Percentiles rank a stretch among this genome's conserved stretches.
Evolutionary conservation across 495 filamentous ascomycete genomes (phyloP).

Genomic region (Pseudevernia furfuracea): DNA sequence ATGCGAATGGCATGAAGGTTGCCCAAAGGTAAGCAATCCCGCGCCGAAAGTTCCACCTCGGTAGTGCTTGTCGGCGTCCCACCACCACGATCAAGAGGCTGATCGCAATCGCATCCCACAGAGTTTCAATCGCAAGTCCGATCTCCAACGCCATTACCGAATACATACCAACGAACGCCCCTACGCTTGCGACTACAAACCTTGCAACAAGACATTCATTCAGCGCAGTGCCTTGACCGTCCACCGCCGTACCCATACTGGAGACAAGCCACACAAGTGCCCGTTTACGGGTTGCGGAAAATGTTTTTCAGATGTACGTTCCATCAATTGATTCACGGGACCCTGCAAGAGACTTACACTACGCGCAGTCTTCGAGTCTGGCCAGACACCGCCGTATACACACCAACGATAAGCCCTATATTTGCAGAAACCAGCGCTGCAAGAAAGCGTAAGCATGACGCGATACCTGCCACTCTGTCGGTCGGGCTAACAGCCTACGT

Average conservation of each 20-base stretch:
- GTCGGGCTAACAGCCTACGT: constrained; percentile 22
- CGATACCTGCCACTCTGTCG: constrained; percentile 12
- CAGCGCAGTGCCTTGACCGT: constrained; percentile 82
- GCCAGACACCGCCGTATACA: constrained; percentile 82
- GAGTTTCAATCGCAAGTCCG: constrained; percentile 92
- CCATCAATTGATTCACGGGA: constrained; percentile 7
- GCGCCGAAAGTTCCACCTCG: not conserved
- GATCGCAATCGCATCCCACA: constrained; percentile 29
- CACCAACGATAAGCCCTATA: constrained; percentile 78
- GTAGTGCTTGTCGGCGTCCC: not conserved
- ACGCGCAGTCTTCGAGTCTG: constrained; percentile 68
- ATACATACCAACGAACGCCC: constrained; percentile 89
- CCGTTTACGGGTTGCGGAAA: constrained; percentile 73
- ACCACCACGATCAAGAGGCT: not conserved
- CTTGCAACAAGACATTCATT: constrained; percentile 84
- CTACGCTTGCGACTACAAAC: constrained; percentile 59
- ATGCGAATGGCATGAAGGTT: constrained; percentile 24
- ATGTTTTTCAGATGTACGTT: constrained; percentile 70
- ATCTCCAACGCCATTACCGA: constrained; percentile 78
- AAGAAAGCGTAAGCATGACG: constrained; percentile 58
- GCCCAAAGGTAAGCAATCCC: constrained; percentile 18
- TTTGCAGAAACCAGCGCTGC: constrained; percentile 70
- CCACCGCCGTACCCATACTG: constrained; percentile 79
- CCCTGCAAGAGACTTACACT: constrained; percentile 23
- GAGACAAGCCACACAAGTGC: constrained; percentile 83